Conservation (phyloP, 164 flowering plant genomes). For the Protea cynaroides region DNA sequence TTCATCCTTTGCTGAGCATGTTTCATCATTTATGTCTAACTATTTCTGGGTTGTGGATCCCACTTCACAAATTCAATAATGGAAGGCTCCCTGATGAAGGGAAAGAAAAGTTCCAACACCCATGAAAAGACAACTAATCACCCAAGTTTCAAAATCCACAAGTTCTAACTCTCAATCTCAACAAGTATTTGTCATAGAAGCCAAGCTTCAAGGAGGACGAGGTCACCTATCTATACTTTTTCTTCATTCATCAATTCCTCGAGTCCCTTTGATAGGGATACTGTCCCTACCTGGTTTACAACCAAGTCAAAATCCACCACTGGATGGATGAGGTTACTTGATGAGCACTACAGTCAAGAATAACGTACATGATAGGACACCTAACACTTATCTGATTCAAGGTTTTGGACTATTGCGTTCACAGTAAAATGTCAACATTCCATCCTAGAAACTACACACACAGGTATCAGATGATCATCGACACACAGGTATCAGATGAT, state of each 20-base stretch:
- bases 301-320: not conserved
- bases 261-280: slow-evolving; percentile 23
- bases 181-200: slow-evolving; percentile 16
- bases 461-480: too few relatives aligned
- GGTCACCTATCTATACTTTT: slow-evolving; percentile 23
- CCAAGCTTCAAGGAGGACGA: slow-evolving; percentile 17
- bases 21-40: slow-evolving; percentile 18
- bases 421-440: too few relatives aligned
- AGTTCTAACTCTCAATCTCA: slow-evolving; percentile 13
- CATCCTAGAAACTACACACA: too few relatives aligned
- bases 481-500: too few relatives aligned
- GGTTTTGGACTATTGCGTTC: too few relatives aligned
- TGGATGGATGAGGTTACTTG: too few relatives aligned
- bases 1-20: slow-evolving; percentile 10
- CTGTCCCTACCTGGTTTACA: slow-evolving; percentile 17
- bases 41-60: slow-evolving; percentile 18
- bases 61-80: slow-evolving; percentile 4
- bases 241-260: slow-evolving; percentile 25
- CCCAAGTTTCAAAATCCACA: not conserved
- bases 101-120: slow-evolving; percentile 8
- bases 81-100: not conserved
- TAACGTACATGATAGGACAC: too few relatives aligned
- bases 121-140: not conserved
- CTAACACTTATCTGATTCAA: too few relatives aligned
- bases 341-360: too few relatives aligned